Percentiles rank a stretch among this genome's conserved stretches.
phyloP scores from a whole-genome alignment of 345 rosid species.

The Salix koriyanagi region DNA sequence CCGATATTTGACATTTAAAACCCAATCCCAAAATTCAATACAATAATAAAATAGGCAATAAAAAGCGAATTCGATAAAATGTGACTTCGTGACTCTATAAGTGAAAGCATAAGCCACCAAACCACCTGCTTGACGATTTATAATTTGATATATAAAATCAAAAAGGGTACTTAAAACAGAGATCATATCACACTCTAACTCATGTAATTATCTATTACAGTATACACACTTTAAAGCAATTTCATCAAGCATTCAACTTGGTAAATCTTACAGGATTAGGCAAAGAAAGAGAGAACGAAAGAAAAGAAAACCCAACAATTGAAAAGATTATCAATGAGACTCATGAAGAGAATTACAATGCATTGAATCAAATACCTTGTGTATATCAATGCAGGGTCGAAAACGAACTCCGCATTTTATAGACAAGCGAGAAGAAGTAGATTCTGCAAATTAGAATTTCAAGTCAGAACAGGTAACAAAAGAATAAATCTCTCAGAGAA shows the following conservation, averaged over 20 bases:
- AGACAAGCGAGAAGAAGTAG: conserved; percentile 14
- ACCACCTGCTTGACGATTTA: neutral
- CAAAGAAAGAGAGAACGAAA: neutral
- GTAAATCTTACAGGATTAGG: neutral
- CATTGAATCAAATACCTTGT: conserved; percentile 47
- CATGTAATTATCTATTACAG: neutral
- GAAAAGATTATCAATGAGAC: neutral
- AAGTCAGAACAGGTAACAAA: neutral
- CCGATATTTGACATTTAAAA: neutral
- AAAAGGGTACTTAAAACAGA: neutral
- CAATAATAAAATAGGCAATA: neutral
- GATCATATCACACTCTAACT: neutral
- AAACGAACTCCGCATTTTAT: conserved; percentile 59
- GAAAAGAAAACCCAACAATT: neutral
- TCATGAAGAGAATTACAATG: neutral
- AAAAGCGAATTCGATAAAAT: neutral
- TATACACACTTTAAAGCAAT: neutral
- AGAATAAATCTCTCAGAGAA: neutral
- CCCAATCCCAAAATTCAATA: neutral
- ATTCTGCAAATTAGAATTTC: conserved; percentile 17
- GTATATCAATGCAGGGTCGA: conserved; percentile 91
- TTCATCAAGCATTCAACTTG: neutral
- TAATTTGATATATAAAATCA: neutral
- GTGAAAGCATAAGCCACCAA: neutral
- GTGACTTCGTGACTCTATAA: neutral